Percentiles rank a stretch among this genome's conserved stretches.
phyloP scores from a whole-genome alignment of 2,329 filamentous ascomycete species.

The Chaetomiaceae sp. region DNA sequence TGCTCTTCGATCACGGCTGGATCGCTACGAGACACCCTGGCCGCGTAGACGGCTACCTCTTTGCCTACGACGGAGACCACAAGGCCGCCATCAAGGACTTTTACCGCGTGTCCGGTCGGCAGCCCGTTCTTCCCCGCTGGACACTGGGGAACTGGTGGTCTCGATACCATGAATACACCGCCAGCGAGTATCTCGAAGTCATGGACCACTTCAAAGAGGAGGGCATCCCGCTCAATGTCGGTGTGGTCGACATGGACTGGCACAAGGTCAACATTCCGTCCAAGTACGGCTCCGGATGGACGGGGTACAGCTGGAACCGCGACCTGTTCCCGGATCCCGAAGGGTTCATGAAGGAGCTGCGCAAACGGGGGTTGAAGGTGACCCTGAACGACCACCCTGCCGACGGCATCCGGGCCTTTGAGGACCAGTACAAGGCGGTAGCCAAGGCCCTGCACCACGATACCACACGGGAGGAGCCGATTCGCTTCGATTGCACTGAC shows the following conservation, averaged over 20 bases:
- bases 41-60: slow-evolving; percentile 26
- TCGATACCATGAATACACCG: slow-evolving; percentile 54
- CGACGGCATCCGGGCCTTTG: slow-evolving; percentile 51
- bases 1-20: slow-evolving; percentile 27
- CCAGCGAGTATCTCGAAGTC: slow-evolving; percentile 51
- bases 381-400: slow-evolving; percentile 60
- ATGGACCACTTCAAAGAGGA: slow-evolving; percentile 51
- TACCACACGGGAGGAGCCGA: slow-evolving; percentile 43
- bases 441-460: slow-evolving; percentile 49
- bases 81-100: slow-evolving; percentile 28
- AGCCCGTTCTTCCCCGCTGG: slow-evolving; percentile 34
- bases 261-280: slow-evolving; percentile 47
- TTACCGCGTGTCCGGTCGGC: slow-evolving; percentile 33
- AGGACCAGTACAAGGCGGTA: slow-evolving; percentile 52
- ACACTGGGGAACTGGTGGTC: slow-evolving; percentile 63
- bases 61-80: slow-evolving; percentile 26
- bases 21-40: slow-evolving; percentile 21
- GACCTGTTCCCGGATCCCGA: slow-evolving; percentile 53
- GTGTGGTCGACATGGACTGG: slow-evolving; percentile 64
- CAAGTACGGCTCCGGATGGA: slow-evolving; percentile 46
- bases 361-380: slow-evolving; percentile 46
- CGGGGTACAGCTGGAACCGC: slow-evolving; percentile 59
- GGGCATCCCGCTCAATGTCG: slow-evolving; percentile 53
- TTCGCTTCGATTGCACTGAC: slow-evolving; percentile 52
- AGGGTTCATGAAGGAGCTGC: slow-evolving; percentile 47